Percentiles rank a stretch among this genome's conserved stretches.
Evolutionary conservation across 345 rosid genomes (phyloP).

Genomic region (Cardamine resedifolia): DNA sequence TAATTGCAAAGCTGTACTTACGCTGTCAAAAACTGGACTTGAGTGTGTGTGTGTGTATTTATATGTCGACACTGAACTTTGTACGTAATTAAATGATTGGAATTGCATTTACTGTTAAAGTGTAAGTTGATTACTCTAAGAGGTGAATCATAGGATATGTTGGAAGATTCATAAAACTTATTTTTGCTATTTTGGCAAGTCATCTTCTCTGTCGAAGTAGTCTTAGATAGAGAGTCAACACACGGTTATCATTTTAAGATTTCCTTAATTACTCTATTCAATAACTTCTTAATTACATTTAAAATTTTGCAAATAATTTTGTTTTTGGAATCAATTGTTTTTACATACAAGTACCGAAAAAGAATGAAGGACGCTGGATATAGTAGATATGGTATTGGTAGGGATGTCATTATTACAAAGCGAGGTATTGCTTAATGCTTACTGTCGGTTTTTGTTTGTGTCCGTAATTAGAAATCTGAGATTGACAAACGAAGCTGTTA

Average conservation of each 20-base stretch:
- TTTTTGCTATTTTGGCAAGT: slow-evolving; percentile 2
- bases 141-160: slow-evolving; percentile 31
- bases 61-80: not conserved
- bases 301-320: not conserved
- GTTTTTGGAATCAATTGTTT: not conserved
- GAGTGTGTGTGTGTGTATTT: not conserved
- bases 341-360: not conserved
- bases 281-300: not conserved
- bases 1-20: not conserved
- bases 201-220: slow-evolving; percentile 3
- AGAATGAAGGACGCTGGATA: not conserved
- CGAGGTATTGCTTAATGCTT: slow-evolving; percentile 1
- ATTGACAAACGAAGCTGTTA: slow-evolving; percentile 30
- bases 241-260: slow-evolving; percentile 30
- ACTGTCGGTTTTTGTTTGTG: slow-evolving; percentile 20
- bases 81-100: not conserved
- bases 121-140: slow-evolving; percentile 21
- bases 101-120: not conserved
- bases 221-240: slow-evolving; percentile 27
- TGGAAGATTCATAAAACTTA: not conserved
- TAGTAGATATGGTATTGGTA: slow-evolving; percentile 4
- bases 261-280: slow-evolving; percentile 16
- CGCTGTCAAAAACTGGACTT: not conserved
- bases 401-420: slow-evolving; percentile 14
- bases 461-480: slow-evolving; percentile 15